A percentile compares a stretch with the other conserved stretches of the same genome.
Evolutionary conservation across 441 rosid species (phyloP).

Genomic region (Jatropha podagrica): DNA sequence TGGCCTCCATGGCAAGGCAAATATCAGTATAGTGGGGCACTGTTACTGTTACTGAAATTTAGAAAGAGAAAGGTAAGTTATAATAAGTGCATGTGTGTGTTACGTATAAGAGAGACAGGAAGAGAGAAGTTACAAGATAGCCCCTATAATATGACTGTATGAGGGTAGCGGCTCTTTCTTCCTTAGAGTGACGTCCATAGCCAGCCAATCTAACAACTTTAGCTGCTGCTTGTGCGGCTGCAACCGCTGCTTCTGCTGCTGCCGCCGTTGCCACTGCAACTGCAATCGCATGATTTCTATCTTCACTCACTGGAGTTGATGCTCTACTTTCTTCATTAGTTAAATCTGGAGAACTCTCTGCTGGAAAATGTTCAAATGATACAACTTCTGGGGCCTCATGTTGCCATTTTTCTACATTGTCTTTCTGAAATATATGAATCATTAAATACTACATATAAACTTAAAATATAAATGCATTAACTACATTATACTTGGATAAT

Average conservation of each 20-base stretch:
- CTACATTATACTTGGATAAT: too few species aligned
- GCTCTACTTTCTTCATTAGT: slow-evolving; percentile 54
- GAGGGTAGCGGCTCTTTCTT: slow-evolving; percentile 77
- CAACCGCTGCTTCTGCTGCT: slow-evolving; percentile 89
- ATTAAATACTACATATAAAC: not conserved
- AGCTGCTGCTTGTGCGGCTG: slow-evolving; percentile 94
- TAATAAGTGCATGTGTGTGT: not conserved
- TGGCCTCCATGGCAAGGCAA: slow-evolving; percentile 23
- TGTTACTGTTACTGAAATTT: not conserved
- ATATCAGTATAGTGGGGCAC: not conserved
- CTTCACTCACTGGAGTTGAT: slow-evolving; percentile 52
- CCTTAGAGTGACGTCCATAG: slow-evolving; percentile 64
- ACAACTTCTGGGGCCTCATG: slow-evolving; percentile 73
- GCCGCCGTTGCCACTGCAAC: slow-evolving; percentile 94
- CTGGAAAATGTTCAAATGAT: slow-evolving; percentile 79
- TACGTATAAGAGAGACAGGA: not conserved
- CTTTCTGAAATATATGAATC: slow-evolving; percentile 41
- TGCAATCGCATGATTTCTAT: slow-evolving; percentile 74
- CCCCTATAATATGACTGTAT: slow-evolving; percentile 87
- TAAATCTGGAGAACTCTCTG: slow-evolving; percentile 73
- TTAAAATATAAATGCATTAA: too few species aligned
- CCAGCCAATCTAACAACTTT: slow-evolving; percentile 92
- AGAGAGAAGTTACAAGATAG: slow-evolving; percentile 54
- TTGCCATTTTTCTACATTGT: slow-evolving; percentile 55
- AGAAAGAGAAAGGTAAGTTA: not conserved